A percentile compares a stretch with the other conserved stretches of the same genome.
Evolutionary conservation across 2,329 filamentous ascomycete genomes (phyloP).

Genomic region (Claviceps humidiphila): DNA sequence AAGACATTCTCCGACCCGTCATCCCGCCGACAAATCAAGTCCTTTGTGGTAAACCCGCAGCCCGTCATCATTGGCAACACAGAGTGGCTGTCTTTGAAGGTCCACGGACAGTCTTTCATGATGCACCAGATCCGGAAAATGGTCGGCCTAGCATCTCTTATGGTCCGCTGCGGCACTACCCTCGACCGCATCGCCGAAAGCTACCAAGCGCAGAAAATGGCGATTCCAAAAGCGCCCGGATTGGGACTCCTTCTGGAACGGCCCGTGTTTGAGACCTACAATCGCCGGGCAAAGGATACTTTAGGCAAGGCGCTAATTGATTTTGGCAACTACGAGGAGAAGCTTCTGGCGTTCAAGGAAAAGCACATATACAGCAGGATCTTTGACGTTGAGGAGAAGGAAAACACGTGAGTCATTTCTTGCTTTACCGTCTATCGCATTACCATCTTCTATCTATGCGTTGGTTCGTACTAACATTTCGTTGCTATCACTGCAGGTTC

Average conservation of each 20-base stretch:
- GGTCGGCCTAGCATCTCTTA: conserved; percentile 81
- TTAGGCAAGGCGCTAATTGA: conserved; percentile 57
- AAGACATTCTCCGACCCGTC: conserved; percentile 73
- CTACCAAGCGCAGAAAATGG: conserved; percentile 59
- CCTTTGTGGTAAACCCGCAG: conserved; percentile 62
- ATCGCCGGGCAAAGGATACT: conserved; percentile 52
- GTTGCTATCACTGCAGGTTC: conserved; percentile 36
- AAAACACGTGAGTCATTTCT: conserved; percentile 57
- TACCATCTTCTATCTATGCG: not conserved
- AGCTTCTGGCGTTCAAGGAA: conserved; percentile 83
- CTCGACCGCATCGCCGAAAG: conserved; percentile 58
- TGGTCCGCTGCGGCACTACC: conserved; percentile 73
- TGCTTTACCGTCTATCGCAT: not conserved
- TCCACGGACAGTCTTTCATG: conserved; percentile 98
- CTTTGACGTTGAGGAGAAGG: conserved; percentile 76
- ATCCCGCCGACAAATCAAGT: conserved; percentile 82
- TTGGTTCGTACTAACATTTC: conserved; percentile 7
- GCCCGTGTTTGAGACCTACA: conserved; percentile 86
- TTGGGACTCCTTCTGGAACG: conserved; percentile 78
- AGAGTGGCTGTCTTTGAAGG: conserved; percentile 90
- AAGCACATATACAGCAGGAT: conserved; percentile 84
- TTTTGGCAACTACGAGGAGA: conserved; percentile 63
- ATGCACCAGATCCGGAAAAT: conserved; percentile 99
- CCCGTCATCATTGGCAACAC: conserved; percentile 82
- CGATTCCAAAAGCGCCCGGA: conserved; percentile 87